Base-by-base conservation (phyloP, 192 early-diverging fungal genomes). In the Coemansia sp. region DNA sequence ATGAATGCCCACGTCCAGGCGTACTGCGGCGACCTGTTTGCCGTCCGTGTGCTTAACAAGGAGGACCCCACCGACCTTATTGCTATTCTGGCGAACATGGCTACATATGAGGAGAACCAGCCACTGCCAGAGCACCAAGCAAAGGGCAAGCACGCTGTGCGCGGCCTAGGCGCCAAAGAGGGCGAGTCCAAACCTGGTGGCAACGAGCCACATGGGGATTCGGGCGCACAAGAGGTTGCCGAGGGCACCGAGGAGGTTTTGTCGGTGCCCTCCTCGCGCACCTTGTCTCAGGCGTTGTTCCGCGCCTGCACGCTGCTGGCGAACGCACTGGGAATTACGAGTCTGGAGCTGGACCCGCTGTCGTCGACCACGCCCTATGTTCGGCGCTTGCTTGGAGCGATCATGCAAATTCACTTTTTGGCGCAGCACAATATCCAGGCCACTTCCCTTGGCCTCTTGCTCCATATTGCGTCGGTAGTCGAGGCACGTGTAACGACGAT, bases 391-490 rank as follows among this genome's bases (percentile, higher is more conserved):
- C 55, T 77, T n/a, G 73, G 73, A 14, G 63, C 66, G 4, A 51
- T 59, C 22, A 77, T 77, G 73, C 73, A 77, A 53, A 57, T 57
- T 14, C 73, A 77, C 55, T 53, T 52, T 18, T 59, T 77, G 54
- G 73, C 73, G 27, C 73, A 69, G 55, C 73, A 77, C 58, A 42
- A 55, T 31, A 69, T 77, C 52, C 70, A 74, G 40, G 73, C 73
- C 7, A 57, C 73, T 25, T 69, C 67, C 23, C 65, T 75, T 3
- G 71, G 71, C 18, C 51, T 77, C 13, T 42, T 77, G 62, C 51
- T 77, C 40, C 73, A 77, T 33, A 45, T 61, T 10, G 56, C 73
- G 7, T 55, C 73, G 3, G 73, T 65, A 8, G 73, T 61, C n/a
- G 73, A 77, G 30, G 66, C 73, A 5, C 62, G 66, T 30, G 58